A percentile compares a stretch with the other conserved stretches of the same genome.
Evolutionary conservation across 805 yeast species (phyloP).

Genomic region (Zygosaccharomyces gambellarensis): DNA sequence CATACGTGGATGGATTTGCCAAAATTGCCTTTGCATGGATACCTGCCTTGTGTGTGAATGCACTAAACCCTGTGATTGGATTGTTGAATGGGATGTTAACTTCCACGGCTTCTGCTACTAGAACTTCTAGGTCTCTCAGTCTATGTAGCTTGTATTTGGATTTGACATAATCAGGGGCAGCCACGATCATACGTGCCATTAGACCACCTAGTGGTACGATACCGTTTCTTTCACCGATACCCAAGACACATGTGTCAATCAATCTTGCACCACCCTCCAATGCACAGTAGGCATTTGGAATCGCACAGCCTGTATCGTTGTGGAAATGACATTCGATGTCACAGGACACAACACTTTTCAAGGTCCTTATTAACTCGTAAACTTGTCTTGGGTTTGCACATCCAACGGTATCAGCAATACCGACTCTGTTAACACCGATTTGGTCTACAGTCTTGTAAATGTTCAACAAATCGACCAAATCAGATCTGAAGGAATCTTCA

Average conservation of each 20-base stretch:
- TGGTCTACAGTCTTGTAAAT: slow-evolving; percentile 95
- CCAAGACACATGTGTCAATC: slow-evolving; percentile 91
- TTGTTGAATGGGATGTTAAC: slow-evolving; percentile 97
- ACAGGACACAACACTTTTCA: slow-evolving; percentile 88
- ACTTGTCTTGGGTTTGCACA: slow-evolving; percentile 99
- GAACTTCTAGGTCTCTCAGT: slow-evolving; percentile 89
- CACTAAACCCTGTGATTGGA: slow-evolving; percentile 99
- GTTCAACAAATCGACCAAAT: slow-evolving; percentile 88
- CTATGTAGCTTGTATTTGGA: slow-evolving; percentile 93
- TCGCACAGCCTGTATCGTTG: slow-evolving; percentile 98
- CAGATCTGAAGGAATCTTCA: slow-evolving; percentile 96
- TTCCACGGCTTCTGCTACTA: slow-evolving; percentile 96
- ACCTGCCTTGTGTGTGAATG: slow-evolving; percentile 99
- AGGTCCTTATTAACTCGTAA: slow-evolving; percentile 90
- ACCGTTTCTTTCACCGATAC: slow-evolving; percentile 99
- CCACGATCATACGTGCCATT: slow-evolving; percentile 99
- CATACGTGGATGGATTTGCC: slow-evolving; percentile 98
- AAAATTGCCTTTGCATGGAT: slow-evolving; percentile 97
- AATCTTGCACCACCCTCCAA: slow-evolving; percentile 95
- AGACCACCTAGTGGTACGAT: slow-evolving; percentile 96
- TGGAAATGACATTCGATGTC: slow-evolving; percentile 99
- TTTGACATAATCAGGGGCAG: slow-evolving; percentile 92
- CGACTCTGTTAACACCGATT: slow-evolving; percentile 97
- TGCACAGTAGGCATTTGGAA: slow-evolving; percentile 97
- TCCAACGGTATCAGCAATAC: slow-evolving; percentile 98